Evolutionary conservation across 495 filamentous ascomycete species (phyloP), one percentile per base, ranked within the genome.

Genomic region (Stereocaulon alpinum): DNA sequence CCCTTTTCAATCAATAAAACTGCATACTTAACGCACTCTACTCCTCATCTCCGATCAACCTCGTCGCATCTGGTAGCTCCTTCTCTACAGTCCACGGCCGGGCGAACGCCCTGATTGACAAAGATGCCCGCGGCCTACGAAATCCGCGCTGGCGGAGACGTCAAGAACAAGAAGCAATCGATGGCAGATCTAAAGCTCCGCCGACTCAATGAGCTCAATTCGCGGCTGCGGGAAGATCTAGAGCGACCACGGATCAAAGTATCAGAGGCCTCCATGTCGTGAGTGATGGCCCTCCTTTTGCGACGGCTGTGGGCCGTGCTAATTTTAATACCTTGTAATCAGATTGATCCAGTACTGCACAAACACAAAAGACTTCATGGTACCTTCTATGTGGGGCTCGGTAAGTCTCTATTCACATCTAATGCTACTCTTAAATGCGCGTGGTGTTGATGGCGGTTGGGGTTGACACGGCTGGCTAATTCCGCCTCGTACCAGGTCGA

Each of bases 151-250:
- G 79, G 78, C 32, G 79, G 78, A 57, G 78, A 81, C 70, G 86
- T 91, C 69, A 93, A 86, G 80, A 94, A 91, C 77, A 96, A 94
- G 82, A 96, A 96, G 80, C 94, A 98, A 74, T 94, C 89, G 72
- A 96, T 97, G 84, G 94, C 93, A 52, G 93, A 97, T 74, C 82
- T 97, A 58, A 98, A 97, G 77, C 83, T 96, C 64, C 87, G 93
- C 63, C 87, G 94, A 47, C 78, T 98, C 73, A 96, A 89, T 51
- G 93, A 98, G 76, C 82, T 98, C 70, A 98, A 97, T 79, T 84
- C 86, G 66, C 84, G 94, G 64, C 79, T 98, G 70, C 83, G 89
- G 66, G 93, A 98, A 72, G 93, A 98, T 75, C 77, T 98, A 59
- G 93, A 97, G 58, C 82, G 93, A 71, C 88, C 93, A 62, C 82